Evolutionary conservation across 495 filamentous ascomycete species (phyloP).

Genomic region (Annulohypoxylon stygium): DNA sequence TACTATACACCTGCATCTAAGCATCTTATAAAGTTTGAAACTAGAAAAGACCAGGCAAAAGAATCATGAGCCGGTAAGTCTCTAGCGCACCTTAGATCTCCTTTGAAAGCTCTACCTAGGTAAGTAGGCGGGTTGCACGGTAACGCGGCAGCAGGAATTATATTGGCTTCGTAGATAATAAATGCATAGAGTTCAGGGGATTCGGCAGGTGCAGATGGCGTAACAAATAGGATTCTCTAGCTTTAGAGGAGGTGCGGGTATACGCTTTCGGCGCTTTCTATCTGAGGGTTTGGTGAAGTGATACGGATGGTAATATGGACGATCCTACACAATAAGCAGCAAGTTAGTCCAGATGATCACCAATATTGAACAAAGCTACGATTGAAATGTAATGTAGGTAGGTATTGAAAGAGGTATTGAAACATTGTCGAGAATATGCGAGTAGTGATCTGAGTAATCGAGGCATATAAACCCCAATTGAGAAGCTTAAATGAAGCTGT

Average conservation of each 20-base stretch:
- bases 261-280: constrained; percentile 13
- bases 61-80: constrained; percentile 4
- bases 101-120: constrained; percentile 3
- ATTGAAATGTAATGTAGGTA: background rate
- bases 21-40: constrained; percentile 30
- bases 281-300: background rate
- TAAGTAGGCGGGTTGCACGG: background rate
- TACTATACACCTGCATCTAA: background rate
- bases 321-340: constrained; percentile 13
- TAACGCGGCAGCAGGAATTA: background rate
- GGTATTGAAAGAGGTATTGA: constrained; percentile 4
- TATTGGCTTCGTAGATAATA: constrained; percentile 18
- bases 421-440: constrained; percentile 10
- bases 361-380: constrained; percentile 10
- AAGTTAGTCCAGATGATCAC: constrained; percentile 25
- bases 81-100: constrained; percentile 24
- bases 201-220: constrained; percentile 15
- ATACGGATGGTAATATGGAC: background rate
- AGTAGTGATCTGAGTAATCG: constrained; percentile 1
- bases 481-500: constrained; percentile 1
- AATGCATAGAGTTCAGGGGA: constrained; percentile 33
- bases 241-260: constrained; percentile 8
- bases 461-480: constrained; percentile 6
- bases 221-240: constrained; percentile 19
- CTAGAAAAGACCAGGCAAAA: constrained; percentile 14